Percentiles rank a stretch among this genome's conserved stretches.
These are phyloP conservation scores for Diplotaxis tenuifolia DNA, from an alignment of 345 rosid genomes.

Conservation along the genomic window DNA sequence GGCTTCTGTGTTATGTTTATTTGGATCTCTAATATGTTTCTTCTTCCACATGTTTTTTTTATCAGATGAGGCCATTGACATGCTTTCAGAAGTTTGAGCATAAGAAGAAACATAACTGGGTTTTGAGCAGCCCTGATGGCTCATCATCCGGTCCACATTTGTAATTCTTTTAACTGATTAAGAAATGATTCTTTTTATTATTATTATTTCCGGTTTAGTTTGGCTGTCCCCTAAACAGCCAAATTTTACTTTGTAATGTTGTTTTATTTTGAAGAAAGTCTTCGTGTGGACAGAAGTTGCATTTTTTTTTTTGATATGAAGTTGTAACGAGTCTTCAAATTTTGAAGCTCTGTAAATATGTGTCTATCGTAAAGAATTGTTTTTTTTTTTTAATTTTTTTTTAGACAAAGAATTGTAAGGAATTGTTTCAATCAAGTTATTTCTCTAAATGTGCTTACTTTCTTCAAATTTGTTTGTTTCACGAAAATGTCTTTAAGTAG, in stretches of 20 bases:
- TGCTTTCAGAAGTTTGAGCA: slow-evolving; percentile 72
- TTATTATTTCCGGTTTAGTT: slow-evolving; percentile 21
- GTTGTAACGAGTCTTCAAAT: not conserved
- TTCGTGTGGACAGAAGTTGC: slow-evolving; percentile 17
- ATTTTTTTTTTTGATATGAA: slow-evolving; percentile 3
- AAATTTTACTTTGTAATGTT: slow-evolving; percentile 11
- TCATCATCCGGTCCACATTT: slow-evolving; percentile 62
- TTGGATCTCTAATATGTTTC: slow-evolving; percentile 22
- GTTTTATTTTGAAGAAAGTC: slow-evolving; percentile 9
- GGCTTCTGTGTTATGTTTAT: slow-evolving; percentile 8
- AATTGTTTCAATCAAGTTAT: not conserved
- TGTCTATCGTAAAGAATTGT: no score
- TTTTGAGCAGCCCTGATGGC: slow-evolving; percentile 43
- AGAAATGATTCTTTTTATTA: slow-evolving; percentile 21
- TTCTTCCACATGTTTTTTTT: slow-evolving; percentile 5
- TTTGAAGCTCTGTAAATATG: not conserved
- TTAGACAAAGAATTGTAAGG: not conserved
- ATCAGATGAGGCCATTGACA: slow-evolving; percentile 64
- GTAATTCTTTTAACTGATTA: slow-evolving; percentile 27
- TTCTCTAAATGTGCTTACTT: not conserved
- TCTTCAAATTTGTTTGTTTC: not conserved
- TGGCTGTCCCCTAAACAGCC: slow-evolving; percentile 12
- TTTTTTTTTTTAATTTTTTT: no score
- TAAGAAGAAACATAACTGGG: slow-evolving; percentile 64
- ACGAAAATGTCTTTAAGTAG: not conserved